Conservation (phyloP, 2,329 filamentous ascomycete genomes). For the Paecilomyces dactylethromorphus region DNA sequence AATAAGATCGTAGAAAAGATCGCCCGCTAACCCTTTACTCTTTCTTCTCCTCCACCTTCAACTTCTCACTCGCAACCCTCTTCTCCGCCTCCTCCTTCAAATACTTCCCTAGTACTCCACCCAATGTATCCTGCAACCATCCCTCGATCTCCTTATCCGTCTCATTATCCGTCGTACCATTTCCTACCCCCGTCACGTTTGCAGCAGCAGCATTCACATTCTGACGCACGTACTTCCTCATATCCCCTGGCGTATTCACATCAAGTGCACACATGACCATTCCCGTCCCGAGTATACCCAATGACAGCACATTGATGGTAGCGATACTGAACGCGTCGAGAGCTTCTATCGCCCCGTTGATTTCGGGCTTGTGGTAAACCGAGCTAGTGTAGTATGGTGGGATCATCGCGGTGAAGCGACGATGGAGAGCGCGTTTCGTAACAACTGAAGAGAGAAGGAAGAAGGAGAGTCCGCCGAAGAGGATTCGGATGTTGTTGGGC, state of each 20-base stretch:
- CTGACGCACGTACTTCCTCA: constrained; percentile 54
- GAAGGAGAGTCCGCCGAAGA: constrained; percentile 70
- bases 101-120: constrained; percentile 4
- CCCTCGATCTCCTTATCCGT: constrained; percentile 49
- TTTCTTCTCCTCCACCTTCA: constrained; percentile 4
- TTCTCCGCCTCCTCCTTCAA: constrained; percentile 41
- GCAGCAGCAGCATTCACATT: constrained; percentile 55
- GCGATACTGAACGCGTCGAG: constrained; percentile 78
- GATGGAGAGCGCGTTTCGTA: constrained; percentile 62
- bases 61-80: constrained; percentile 19
- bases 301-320: constrained; percentile 74
- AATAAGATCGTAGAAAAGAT: neutral
- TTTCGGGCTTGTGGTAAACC: constrained; percentile 35
- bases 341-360: constrained; percentile 66
- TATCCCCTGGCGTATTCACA: constrained; percentile 62
- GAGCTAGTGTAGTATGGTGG: constrained; percentile 64
- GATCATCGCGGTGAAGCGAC: constrained; percentile 54
- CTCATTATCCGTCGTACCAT: constrained; percentile 42
- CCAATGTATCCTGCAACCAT: constrained; percentile 33
- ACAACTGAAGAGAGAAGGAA: constrained; percentile 65
- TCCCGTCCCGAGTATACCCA: constrained; percentile 68
- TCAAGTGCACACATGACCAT: constrained; percentile 72
- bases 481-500: constrained; percentile 43
- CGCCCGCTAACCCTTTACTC: constrained; percentile 1
- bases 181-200: constrained; percentile 47